Conservation (phyloP, 108 stramenopile genomes). For the Schizochytrium sp. region DNA sequence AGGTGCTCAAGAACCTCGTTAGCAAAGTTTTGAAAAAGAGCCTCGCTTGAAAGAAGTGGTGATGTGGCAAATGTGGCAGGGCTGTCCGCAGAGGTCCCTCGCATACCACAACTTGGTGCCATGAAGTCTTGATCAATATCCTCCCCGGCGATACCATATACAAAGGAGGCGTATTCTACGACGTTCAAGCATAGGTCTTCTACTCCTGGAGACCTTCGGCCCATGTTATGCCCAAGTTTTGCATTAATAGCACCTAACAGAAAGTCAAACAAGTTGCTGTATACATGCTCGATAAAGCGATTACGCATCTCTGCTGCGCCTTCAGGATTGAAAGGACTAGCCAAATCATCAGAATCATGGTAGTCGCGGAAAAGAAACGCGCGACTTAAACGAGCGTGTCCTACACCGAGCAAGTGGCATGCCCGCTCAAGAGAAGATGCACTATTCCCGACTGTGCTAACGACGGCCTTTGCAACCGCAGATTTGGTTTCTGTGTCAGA, state of each 20-base stretch:
- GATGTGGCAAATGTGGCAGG: not conserved
- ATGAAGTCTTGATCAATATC: not conserved
- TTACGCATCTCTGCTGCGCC: slow-evolving; percentile 41
- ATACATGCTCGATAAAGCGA: slow-evolving; percentile 33
- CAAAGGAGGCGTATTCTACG: not conserved
- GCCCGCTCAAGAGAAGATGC: not conserved
- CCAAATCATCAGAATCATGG: not conserved
- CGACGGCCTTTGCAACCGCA: not conserved
- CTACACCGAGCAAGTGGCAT: not conserved
- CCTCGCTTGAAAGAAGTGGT: not conserved
- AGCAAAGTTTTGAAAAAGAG: slow-evolving; percentile 17
- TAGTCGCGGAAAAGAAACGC: not conserved
- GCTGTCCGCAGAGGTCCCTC: not conserved
- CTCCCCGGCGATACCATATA: not conserved
- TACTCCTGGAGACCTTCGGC: not conserved
- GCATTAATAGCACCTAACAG: not conserved
- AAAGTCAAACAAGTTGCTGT: slow-evolving; percentile 14
- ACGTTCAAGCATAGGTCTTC: not conserved
- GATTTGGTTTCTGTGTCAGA: not conserved
- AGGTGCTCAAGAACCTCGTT: slow-evolving; percentile 54
- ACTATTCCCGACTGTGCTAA: not conserved
- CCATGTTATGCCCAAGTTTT: not conserved
- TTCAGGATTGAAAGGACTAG: not conserved
- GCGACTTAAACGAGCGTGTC: not conserved
- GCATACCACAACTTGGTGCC: not conserved